Percentiles rank a stretch among this genome's conserved stretches.
Conservation (phyloP, 116 monocot species). For the Cymodocea nodosa region DNA sequence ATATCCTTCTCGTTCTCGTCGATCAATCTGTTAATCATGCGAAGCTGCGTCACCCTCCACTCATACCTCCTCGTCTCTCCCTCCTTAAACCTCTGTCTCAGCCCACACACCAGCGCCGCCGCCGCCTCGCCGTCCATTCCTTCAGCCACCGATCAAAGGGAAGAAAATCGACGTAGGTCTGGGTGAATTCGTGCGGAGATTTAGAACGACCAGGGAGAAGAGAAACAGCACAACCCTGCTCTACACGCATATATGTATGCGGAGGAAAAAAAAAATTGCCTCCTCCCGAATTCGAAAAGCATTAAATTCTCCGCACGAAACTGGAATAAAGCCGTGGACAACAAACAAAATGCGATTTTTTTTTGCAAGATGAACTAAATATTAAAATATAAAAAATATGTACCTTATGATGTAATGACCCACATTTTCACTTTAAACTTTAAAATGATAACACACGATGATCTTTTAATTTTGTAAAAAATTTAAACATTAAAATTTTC, state of each 20-base stretch:
- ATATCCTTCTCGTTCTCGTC: constrained; percentile 29
- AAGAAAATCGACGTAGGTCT: neutral
- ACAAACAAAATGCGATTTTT: too few relatives aligned
- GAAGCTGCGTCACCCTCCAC: constrained; percentile 32
- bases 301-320: neutral
- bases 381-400: too few relatives aligned
- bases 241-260: too few relatives aligned
- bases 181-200: neutral
- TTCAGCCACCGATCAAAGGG: constrained; percentile 1
- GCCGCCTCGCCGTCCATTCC: constrained; percentile 5
- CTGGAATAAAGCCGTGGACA: too few relatives aligned
- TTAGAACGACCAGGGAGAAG: neutral
- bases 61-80: constrained; percentile 28
- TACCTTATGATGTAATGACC: too few relatives aligned
- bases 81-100: constrained; percentile 14
- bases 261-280: neutral
- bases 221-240: neutral
- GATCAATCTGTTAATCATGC: constrained; percentile 15
- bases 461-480: too few relatives aligned
- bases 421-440: too few relatives aligned
- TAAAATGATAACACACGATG: too few relatives aligned
- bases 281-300: neutral
- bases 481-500: too few relatives aligned
- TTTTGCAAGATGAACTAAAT: too few relatives aligned
- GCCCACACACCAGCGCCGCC: constrained; percentile 18